Evolutionary conservation across 192 early-diverging fungal species (phyloP).

Genomic region (Gamsiella multidivaricata): DNA sequence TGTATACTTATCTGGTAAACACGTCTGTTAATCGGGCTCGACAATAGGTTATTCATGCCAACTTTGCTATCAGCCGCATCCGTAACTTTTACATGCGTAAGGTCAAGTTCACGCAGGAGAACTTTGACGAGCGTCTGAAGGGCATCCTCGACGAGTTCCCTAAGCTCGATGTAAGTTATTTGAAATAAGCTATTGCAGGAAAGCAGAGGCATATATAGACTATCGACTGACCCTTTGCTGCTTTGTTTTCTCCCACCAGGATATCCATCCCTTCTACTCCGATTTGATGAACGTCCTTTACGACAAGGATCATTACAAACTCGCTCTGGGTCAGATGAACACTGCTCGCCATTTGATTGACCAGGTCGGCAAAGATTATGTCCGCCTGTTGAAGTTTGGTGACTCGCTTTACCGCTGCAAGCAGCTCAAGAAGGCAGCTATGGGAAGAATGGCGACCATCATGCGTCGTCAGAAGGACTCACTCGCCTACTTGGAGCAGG

Average conservation of each 20-base stretch:
- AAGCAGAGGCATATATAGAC: no score
- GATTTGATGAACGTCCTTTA: conserved; percentile 99
- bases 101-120: conserved; percentile 98
- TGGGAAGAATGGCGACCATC: conserved; percentile 99
- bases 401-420: conserved; percentile 99
- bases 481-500: conserved; percentile 97
- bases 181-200: conserved; percentile 87
- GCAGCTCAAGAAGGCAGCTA: conserved; percentile 96
- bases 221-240: neutral
- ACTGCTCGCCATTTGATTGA: conserved; percentile 97
- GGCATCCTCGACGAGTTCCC: conserved; percentile 96
- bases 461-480: conserved; percentile 99
- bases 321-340: conserved; percentile 98
- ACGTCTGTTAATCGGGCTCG: no score
- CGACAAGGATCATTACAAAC: conserved; percentile 99
- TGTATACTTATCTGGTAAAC: no score
- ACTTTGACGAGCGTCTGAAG: conserved; percentile 96
- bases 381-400: conserved; percentile 97
- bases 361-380: conserved; percentile 97
- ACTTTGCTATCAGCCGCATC: conserved; percentile 98
- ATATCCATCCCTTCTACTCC: conserved; percentile 99
- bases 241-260: conserved; percentile 55
- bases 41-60: conserved; percentile 88
- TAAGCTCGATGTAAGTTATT: conserved; percentile 87
- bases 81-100: conserved; percentile 99